phyloP scores from a whole-genome alignment of 345 rosid genomes.

The Mercurialis annua region DNA sequence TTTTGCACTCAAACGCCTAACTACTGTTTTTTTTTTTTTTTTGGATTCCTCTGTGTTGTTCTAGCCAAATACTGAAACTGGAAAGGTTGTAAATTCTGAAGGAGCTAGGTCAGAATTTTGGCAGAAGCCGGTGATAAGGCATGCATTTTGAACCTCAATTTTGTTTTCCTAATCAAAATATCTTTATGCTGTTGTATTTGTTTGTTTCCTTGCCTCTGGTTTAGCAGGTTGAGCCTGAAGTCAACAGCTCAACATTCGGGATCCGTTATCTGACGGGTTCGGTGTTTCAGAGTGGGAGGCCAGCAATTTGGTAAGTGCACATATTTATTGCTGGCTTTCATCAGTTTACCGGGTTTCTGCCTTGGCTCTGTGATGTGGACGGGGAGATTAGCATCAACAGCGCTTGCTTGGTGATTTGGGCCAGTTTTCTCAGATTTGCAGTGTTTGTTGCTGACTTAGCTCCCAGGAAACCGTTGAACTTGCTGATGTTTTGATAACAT shows the following conservation, averaged over 20 bases:
- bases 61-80: conserved; percentile 37
- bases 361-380: not conserved
- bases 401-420: not conserved
- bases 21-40: not conserved
- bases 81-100: conserved; percentile 38
- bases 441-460: not conserved
- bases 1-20: conserved; percentile 17
- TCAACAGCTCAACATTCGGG: conserved; percentile 22
- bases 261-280: not conserved
- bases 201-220: conserved; percentile 14
- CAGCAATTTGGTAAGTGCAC: conserved; percentile 11
- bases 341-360: not conserved
- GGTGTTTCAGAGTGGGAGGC: not conserved
- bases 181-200: conserved; percentile 36
- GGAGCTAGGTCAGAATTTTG: conserved; percentile 68
- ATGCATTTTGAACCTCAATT: conserved; percentile 40
- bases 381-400: not conserved
- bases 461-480: not conserved
- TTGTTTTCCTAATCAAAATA: conserved; percentile 26
- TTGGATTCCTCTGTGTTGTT: conserved; percentile 15
- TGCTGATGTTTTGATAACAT: not conserved
- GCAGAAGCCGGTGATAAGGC: conserved; percentile 60
- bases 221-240: conserved; percentile 39
- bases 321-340: conserved; percentile 15
- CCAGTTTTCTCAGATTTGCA: not conserved